phyloP scores from a whole-genome alignment of 495 filamentous ascomycete species.

The Glutinoglossum americanum region DNA sequence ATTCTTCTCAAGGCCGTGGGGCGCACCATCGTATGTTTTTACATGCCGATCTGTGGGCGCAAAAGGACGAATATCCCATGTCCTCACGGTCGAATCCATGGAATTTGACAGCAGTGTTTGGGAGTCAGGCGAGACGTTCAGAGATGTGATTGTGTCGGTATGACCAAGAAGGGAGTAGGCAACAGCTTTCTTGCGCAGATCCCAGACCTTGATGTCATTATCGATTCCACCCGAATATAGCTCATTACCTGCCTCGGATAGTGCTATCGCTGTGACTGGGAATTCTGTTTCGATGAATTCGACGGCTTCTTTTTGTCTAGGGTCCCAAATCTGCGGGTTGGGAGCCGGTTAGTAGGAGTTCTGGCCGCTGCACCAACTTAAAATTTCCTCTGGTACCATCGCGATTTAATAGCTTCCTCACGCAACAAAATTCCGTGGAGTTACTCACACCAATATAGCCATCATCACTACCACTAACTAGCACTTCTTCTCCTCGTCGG shows the following conservation, averaged over 20 bases:
- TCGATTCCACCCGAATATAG: conserved; percentile 90
- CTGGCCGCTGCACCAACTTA: too few species aligned
- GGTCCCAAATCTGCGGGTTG: conserved; percentile 60
- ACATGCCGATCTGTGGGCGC: conserved; percentile 70
- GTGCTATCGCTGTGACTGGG: conserved; percentile 74
- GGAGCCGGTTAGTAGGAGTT: background rate
- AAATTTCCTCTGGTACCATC: background rate
- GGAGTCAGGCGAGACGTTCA: conserved; percentile 76
- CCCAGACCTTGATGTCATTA: conserved; percentile 94
- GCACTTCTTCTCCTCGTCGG: conserved; percentile 68
- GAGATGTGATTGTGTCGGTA: conserved; percentile 75
- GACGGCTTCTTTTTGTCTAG: conserved; percentile 69
- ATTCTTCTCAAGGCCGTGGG: conserved; percentile 76
- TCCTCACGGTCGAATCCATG: conserved; percentile 79
- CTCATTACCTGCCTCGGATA: conserved; percentile 87
- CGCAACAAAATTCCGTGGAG: background rate
- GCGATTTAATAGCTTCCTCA: background rate
- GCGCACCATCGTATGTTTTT: conserved; percentile 72
- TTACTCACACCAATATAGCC: conserved; percentile 51
- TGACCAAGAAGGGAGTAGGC: conserved; percentile 79
- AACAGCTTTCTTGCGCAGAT: conserved; percentile 73
- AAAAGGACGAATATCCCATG: conserved; percentile 93
- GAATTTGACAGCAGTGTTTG: conserved; percentile 80
- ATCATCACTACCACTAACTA: conserved; percentile 81
- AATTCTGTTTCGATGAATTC: conserved; percentile 83